These are phyloP conservation scores for Cordyceps pruinosa DNA, from an alignment of 2,329 filamentous ascomycete species.

Conservation along the genomic window DNA sequence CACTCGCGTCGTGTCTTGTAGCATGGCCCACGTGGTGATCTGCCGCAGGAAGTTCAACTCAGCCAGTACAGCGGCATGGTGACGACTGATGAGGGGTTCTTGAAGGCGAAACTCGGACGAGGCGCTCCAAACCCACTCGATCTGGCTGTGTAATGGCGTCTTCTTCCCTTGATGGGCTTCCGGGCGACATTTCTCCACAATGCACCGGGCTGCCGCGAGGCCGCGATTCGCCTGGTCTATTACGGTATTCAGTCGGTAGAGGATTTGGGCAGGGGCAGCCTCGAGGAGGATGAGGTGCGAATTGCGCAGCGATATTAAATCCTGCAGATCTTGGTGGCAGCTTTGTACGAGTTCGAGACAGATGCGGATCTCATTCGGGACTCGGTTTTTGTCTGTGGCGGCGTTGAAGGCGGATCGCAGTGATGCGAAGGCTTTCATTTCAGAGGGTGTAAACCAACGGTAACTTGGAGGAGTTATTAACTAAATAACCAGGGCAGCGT, in stretches of 20 bases:
- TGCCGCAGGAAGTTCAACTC: constrained; percentile 23
- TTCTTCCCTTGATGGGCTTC: constrained; percentile 17
- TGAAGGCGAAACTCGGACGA: constrained; percentile 21
- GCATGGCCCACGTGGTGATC: not conserved
- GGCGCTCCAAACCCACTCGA: constrained; percentile 22
- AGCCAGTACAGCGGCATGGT: constrained; percentile 23
- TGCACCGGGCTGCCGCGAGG: constrained; percentile 21
- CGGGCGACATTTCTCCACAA: constrained; percentile 25
- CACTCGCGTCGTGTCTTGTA: not conserved
- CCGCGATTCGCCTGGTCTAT: constrained; percentile 23
- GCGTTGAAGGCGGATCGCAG: not conserved
- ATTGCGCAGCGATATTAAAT: constrained; percentile 26
- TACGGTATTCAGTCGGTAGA: constrained; percentile 23
- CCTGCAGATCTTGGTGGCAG: constrained; percentile 26
- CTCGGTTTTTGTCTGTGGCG: constrained; percentile 20
- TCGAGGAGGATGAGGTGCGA: constrained; percentile 21
- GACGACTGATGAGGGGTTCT: constrained; percentile 22
- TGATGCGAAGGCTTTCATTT: constrained; percentile 4
- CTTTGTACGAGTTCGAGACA: constrained; percentile 26
- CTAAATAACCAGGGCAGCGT: too few species aligned
- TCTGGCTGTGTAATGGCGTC: constrained; percentile 16
- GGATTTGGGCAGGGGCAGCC: constrained; percentile 17
- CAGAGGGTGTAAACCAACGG: not conserved
- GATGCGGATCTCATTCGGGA: constrained; percentile 21
- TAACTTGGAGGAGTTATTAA: not conserved